Evolutionary conservation across 371 early-diverging fungal genomes (phyloP), one percentile per base, ranked within the genome.

Genomic region (Entomophthora muscae): DNA sequence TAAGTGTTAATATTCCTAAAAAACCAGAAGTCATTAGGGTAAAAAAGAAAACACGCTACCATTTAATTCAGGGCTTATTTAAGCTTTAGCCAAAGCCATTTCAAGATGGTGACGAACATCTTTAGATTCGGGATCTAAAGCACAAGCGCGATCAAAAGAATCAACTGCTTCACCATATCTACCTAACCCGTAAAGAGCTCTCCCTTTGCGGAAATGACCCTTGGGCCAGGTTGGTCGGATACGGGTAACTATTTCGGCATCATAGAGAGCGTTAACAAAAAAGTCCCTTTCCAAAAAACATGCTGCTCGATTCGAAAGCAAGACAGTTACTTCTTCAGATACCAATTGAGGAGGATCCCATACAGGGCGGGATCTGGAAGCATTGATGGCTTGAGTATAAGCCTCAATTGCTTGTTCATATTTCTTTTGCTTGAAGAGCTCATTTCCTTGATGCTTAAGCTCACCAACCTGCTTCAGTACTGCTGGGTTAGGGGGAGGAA

Each of bases 171-270:
- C 89, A 32, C 77, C 73, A 51, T 73, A 70, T 31, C 85, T 70
- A 24, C 76, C 78, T 63, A 89, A 65, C 17, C 83, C 87, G 53
- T 76, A 68, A 53, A 89, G 71, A 32, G 89, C 87, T 57, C 78
- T 78, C 54, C 89, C 89, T 69, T 85, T 85, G 59, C 89, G 73
- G 73, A 88, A 88, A 72, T 83, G 80, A 26, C 87, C 88, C 73
- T 89, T 88, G 66, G 83, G 77, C 88, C 86, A 89, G 33, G 80
- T 81, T 22, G 81, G 77, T 67, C 81, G 83, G 60, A 89, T 68
- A 52, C 81, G 71, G n/a, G 85, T 84, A 27, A 84, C 85, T 52
- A 78, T 76, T 69, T 86, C 85, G 1, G 88, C 81, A 69, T 88
- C 88, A 59, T 84, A 84, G 61, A 82, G 76, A 22, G 88, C 88